Evolutionary conservation across 768 basidiomycete genomes (phyloP).

Genomic region (Filobasidium wieringae): DNA sequence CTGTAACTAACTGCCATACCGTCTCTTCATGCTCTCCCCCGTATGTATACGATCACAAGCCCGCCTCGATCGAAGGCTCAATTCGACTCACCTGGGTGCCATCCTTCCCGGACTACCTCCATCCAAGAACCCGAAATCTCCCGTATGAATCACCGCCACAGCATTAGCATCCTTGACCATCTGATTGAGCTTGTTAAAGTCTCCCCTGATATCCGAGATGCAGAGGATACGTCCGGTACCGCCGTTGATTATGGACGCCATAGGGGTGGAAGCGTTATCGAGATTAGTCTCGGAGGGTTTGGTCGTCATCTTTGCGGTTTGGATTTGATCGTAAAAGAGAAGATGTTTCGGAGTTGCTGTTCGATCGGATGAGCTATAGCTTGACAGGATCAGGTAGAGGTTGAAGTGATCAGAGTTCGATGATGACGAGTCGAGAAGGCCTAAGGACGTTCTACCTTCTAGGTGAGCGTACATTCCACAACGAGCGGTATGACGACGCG

Average conservation of each 20-base stretch:
- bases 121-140: constrained; percentile 99
- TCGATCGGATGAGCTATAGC: too few relatives aligned
- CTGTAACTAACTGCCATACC: too few relatives aligned
- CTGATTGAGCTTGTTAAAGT: constrained; percentile 66
- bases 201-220: constrained; percentile 60
- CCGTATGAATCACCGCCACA: constrained; percentile 87
- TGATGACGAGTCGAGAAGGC: too few relatives aligned
- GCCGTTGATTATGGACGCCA: constrained; percentile 4
- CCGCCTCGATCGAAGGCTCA: background rate
- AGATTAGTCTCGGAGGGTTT: background rate
- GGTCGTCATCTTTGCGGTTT: too few relatives aligned
- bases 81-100: constrained; percentile 58
- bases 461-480: too few relatives aligned
- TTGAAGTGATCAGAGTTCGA: too few relatives aligned
- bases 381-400: too few relatives aligned
- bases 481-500: too few relatives aligned
- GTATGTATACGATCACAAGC: too few relatives aligned
- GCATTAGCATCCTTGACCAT: constrained; percentile 80
- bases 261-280: background rate
- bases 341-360: background rate
- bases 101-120: constrained; percentile 67
- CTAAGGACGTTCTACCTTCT: too few relatives aligned
- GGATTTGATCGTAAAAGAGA: background rate
- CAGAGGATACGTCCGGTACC: constrained; percentile 72
- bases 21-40: too few relatives aligned